Conservation (phyloP, 768 basidiomycete species). For the Suillus decipiens region DNA sequence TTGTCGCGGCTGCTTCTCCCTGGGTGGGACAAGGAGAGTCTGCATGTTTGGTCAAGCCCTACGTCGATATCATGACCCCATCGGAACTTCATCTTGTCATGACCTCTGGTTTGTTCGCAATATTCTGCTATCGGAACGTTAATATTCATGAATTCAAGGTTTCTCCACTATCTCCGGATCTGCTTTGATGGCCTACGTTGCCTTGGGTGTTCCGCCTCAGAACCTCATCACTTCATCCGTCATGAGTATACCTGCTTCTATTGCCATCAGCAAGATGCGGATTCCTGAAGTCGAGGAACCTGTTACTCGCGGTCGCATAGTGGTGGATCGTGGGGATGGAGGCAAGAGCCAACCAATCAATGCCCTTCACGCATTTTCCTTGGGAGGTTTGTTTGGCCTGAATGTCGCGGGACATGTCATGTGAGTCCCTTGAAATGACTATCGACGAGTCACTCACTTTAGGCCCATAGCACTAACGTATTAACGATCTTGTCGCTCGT, state of each 20-base stretch:
- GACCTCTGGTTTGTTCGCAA: conserved; percentile 64
- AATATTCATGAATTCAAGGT: conserved; percentile 32
- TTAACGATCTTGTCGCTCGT: conserved; percentile 84
- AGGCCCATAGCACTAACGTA: conserved; percentile 64
- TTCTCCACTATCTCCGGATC: conserved; percentile 94
- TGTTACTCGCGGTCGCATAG: conserved; percentile 78
- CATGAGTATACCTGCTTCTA: conserved; percentile 97
- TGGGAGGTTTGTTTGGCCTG: conserved; percentile 83
- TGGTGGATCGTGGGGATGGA: conserved; percentile 74
- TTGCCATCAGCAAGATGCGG: conserved; percentile 88
- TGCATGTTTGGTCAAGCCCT: conserved; percentile 82
- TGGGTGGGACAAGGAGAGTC: conserved; percentile 92
- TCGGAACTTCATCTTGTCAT: conserved; percentile 86
- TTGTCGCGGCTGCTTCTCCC: conserved; percentile 91
- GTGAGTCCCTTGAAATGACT: conserved; percentile 40
- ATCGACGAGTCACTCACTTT: conserved; percentile 15
- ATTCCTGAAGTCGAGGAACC: conserved; percentile 84
- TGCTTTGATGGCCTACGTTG: conserved; percentile 83
- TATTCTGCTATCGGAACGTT: conserved; percentile 1
- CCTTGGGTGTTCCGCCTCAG: conserved; percentile 72
- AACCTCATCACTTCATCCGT: conserved; percentile 87
- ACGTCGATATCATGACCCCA: conserved; percentile 81
- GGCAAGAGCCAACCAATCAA: conserved; percentile 64
- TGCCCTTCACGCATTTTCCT: conserved; percentile 85
- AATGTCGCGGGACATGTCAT: conserved; percentile 87